phyloP scores from a whole-genome alignment of 1,284 basidiomycete species.

The Heterobasidion irregulare region DNA sequence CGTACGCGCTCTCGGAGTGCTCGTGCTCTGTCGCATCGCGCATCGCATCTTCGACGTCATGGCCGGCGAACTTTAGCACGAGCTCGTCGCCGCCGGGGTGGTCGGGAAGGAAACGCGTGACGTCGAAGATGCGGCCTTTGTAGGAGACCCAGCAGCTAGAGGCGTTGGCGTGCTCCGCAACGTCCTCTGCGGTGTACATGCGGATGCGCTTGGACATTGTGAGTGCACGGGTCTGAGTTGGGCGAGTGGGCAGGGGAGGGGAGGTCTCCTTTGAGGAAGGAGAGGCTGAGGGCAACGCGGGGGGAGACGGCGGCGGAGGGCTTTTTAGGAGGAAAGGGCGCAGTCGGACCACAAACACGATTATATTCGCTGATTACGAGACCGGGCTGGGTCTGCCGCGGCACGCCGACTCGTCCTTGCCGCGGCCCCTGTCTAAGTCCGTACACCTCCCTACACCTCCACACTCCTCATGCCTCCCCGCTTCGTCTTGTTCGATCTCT shows the following conservation, averaged over 20 bases:
- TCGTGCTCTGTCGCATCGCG: slow-evolving; percentile 78
- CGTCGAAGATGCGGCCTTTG: slow-evolving; percentile 73
- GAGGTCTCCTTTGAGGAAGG: no score
- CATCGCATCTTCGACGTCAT: slow-evolving; percentile 82
- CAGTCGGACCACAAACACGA: no score
- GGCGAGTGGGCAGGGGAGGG: no score
- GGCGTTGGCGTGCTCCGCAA: slow-evolving; percentile 46
- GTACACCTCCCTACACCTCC: no score
- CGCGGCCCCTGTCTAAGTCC: no score
- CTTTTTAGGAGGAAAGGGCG: no score
- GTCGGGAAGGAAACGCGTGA: slow-evolving; percentile 67
- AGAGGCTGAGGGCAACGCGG: no score
- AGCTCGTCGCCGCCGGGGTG: slow-evolving; percentile 86
- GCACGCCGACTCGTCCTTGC: no score
- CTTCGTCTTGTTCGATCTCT: neutral
- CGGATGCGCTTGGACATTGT: slow-evolving; percentile 55
- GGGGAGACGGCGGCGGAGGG: no score
- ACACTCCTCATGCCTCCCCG: neutral
- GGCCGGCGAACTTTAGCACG: slow-evolving; percentile 75
- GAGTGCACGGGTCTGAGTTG: no score
- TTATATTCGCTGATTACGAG: no score
- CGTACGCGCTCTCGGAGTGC: slow-evolving; percentile 91
- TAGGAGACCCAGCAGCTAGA: slow-evolving; percentile 71
- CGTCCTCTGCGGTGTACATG: slow-evolving; percentile 68
- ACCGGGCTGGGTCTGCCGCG: no score